These are phyloP conservation scores for Ligustrum vulgare DNA, from an alignment of 257 asterid species.

Conservation along the genomic window DNA sequence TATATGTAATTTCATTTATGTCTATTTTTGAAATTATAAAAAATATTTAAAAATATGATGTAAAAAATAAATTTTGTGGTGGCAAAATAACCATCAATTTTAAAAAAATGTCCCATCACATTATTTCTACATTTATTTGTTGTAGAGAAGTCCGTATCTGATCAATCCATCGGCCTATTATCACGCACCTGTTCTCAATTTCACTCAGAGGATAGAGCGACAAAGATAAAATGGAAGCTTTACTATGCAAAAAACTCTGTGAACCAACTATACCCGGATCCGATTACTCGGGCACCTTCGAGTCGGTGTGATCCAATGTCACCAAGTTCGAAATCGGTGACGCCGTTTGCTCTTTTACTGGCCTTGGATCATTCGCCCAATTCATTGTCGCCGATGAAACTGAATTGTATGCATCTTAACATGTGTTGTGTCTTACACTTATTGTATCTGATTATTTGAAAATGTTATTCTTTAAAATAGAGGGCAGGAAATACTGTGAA, in stretches of 20 bases:
- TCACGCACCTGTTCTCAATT: no score
- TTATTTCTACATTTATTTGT: no score
- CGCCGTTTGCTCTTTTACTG: conserved; percentile 67
- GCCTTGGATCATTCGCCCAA: conserved; percentile 82
- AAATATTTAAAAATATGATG: no score
- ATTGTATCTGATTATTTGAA: not conserved
- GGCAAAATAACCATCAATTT: no score
- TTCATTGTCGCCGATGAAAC: conserved; percentile 79
- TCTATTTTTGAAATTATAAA: no score
- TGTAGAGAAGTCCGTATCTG: no score
- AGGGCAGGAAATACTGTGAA: not conserved
- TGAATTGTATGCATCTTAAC: conserved; percentile 48
- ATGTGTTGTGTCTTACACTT: not conserved
- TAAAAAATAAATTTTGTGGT: no score
- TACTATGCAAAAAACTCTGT: conserved; percentile 70
- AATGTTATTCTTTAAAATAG: not conserved
- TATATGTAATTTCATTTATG: no score
- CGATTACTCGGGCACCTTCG: conserved; percentile 89
- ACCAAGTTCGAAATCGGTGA: conserved; percentile 82
- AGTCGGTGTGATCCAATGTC: conserved; percentile 61
- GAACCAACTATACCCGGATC: conserved; percentile 92
- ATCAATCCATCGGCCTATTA: no score
- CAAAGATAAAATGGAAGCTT: conserved; percentile 69
- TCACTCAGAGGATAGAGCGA: not conserved
- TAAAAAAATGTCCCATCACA: no score